phyloP scores from a whole-genome alignment of 495 filamentous ascomycete genomes.

The Aspergillus sparsus region DNA sequence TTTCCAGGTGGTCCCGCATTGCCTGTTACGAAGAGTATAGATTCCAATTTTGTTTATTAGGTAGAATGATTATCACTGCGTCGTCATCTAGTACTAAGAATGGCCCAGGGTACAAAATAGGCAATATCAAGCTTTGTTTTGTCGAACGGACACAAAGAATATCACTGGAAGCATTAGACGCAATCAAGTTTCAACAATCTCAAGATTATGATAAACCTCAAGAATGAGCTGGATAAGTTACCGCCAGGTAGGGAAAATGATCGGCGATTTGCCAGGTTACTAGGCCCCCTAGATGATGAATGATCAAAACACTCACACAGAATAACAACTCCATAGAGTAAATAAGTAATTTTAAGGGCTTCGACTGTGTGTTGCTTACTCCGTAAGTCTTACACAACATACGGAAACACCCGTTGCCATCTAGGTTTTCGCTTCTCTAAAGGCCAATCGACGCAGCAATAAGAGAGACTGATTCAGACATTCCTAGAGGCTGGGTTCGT shows the following conservation, averaged over 20 bases:
- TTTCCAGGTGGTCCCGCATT: slow-evolving; percentile 11
- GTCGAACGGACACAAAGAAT: not conserved
- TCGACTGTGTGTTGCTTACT: not conserved
- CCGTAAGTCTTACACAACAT: slow-evolving; percentile 7
- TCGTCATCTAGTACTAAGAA: slow-evolving; percentile 8
- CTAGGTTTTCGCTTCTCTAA: slow-evolving; percentile 7
- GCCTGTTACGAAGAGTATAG: slow-evolving; percentile 17
- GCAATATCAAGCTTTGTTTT: not conserved
- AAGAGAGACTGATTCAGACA: slow-evolving; percentile 3
- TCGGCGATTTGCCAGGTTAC: slow-evolving; percentile 15
- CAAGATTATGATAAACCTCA: not conserved
- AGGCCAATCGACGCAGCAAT: slow-evolving; percentile 4
- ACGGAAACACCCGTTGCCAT: slow-evolving; percentile 16
- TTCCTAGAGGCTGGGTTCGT: not conserved
- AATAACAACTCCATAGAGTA: slow-evolving; percentile 4
- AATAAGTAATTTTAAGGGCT: not conserved
- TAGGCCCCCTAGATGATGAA: slow-evolving; percentile 17
- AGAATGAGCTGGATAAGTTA: slow-evolving; percentile 15
- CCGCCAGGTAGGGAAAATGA: slow-evolving; percentile 18
- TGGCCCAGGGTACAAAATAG: not conserved
- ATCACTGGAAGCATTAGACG: no score
- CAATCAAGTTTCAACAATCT: not conserved
- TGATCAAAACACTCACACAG: slow-evolving; percentile 5
- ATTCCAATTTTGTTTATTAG: slow-evolving; percentile 7
- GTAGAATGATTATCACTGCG: slow-evolving; percentile 18